Evolutionary conservation across 768 basidiomycete genomes (phyloP), one percentile per base, ranked within the genome.

Genomic region (Pholiota microspora): DNA sequence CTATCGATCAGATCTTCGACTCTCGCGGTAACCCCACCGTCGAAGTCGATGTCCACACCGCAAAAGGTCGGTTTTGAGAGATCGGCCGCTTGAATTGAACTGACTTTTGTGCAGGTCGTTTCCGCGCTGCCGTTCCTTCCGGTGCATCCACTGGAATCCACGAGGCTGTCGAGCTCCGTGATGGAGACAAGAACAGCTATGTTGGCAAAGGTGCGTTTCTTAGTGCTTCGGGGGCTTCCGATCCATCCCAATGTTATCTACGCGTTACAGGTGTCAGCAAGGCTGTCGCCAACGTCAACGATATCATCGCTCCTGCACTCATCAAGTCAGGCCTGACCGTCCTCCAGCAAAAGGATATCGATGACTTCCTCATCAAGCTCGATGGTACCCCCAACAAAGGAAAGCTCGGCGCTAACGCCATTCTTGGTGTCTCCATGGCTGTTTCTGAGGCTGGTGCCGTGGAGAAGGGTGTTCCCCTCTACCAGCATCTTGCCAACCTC

Each of bases 301-400:
- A 85, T 61, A 75, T 81, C 65, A 95, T 99, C 70, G 95, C 86
- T 46, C 92, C 94, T 58, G 89, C 79, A 60, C 81, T 99, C 62
- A 86, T 97, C 81, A 77, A 91, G 67, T 80, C 92, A 45, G 85
- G 82, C 55, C 78, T 98, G 71, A 78, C 80, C 40, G 94, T 95
- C 69, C 92, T 90, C 58, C 72, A 86, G 54, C 97, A 99, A 74
- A 94, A 92, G 75, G 92, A 96, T 63, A 84, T 99, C 66, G 97
- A 99, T 67, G 90, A 97, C 73, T 88, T 98, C 78, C 82, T 99
- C 71, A 96, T 98, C 85, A 94, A 97, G 78, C 85, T 92, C 65
- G 97, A 99, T 68, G 94, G 93, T 53, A 94, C 94, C 58, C 77
- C 92, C 58, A 99, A 99, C 89, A 99, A 99, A 84, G 95, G 94